These are phyloP conservation scores for Stygiomarasmius scandens DNA, from an alignment of 1,284 basidiomycete genomes.

Conservation along the genomic window DNA sequence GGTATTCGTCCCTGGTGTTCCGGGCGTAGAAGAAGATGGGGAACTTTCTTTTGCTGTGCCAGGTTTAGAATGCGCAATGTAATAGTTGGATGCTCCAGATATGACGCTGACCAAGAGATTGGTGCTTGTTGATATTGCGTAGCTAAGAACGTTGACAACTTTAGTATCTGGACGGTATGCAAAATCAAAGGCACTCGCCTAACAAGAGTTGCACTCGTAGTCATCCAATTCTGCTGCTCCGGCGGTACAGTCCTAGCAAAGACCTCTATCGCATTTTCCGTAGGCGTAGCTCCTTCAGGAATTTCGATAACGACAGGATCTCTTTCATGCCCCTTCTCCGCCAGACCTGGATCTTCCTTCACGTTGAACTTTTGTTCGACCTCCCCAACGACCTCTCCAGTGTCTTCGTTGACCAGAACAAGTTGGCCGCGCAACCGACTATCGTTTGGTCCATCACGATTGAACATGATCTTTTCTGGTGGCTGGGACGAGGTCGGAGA, in stretches of 20 bases:
- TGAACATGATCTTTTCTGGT: constrained; percentile 13
- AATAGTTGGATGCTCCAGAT: constrained; percentile 62
- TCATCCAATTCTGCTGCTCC: constrained; percentile 75
- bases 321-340: constrained; percentile 51
- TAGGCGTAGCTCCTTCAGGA: constrained; percentile 45
- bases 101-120: constrained; percentile 66
- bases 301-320: constrained; percentile 79
- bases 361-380: constrained; percentile 63
- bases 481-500: constrained; percentile 15
- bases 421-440: constrained; percentile 59
- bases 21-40: constrained; percentile 12
- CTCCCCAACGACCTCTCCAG: constrained; percentile 75
- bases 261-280: constrained; percentile 49
- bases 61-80: constrained; percentile 61
- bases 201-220: constrained; percentile 66
- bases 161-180: not conserved
- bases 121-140: constrained; percentile 70
- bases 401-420: constrained; percentile 75
- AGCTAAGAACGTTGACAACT: constrained; percentile 39
- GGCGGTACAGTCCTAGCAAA: constrained; percentile 64
- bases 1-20: constrained; percentile 25
- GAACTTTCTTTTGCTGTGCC: constrained; percentile 14
- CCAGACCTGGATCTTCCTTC: constrained; percentile 58
- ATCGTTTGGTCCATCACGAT: constrained; percentile 38
- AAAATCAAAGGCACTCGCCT: constrained; percentile 48